Evolutionary conservation across 345 rosid genomes (phyloP).

Genomic region (Turritis glabra): DNA sequence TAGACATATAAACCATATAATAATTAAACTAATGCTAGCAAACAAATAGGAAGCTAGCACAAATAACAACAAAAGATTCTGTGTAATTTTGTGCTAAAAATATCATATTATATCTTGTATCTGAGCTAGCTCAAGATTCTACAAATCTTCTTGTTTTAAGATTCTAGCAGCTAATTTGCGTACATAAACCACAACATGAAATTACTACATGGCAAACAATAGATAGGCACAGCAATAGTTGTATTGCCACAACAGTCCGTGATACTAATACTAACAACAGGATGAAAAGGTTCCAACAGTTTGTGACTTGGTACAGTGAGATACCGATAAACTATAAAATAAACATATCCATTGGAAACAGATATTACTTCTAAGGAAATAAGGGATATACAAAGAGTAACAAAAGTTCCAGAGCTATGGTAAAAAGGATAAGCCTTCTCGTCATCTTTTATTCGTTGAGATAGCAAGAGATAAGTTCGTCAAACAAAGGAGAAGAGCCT

Average conservation of each 20-base stretch:
- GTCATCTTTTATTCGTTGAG: neutral
- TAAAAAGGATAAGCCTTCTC: neutral
- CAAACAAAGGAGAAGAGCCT: neutral
- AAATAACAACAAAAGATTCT: conserved; percentile 1
- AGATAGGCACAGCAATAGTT: conserved; percentile 1
- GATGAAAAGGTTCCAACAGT: neutral
- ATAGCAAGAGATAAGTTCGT: neutral
- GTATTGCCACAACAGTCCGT: neutral
- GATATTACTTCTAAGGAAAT: neutral
- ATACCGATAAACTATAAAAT: neutral
- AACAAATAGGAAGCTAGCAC: conserved; percentile 6
- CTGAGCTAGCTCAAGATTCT: neutral
- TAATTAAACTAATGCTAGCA: neutral
- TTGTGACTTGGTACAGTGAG: conserved; percentile 10
- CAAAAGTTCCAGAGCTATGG: neutral
- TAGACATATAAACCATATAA: conserved; percentile 1
- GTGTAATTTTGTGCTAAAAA: conserved; percentile 10
- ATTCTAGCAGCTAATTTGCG: neutral
- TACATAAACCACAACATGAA: conserved; percentile 9
- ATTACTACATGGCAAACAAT: conserved; percentile 2
- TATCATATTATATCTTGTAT: conserved; percentile 2
- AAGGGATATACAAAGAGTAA: neutral
- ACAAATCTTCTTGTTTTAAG: neutral
- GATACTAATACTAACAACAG: neutral
- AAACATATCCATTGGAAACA: conserved; percentile 2